Evolutionary conservation across 2,329 filamentous ascomycete genomes (phyloP).

Genomic region (Aspergillus piperis): DNA sequence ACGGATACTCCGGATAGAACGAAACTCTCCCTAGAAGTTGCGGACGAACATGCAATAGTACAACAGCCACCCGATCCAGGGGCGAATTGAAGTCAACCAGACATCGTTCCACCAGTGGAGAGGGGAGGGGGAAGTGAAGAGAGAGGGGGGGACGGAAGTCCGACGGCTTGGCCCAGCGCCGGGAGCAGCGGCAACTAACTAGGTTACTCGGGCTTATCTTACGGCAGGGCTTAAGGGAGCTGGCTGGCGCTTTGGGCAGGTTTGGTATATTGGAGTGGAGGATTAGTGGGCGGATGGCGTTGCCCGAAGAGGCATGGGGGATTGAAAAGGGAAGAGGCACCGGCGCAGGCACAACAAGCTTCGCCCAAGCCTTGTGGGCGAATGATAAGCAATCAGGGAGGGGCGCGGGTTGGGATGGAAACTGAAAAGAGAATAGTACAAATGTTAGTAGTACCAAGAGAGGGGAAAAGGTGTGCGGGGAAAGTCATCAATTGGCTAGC

Average conservation of each 20-base stretch:
- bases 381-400: constrained; percentile 5
- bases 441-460: not conserved
- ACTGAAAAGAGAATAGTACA: too few species aligned
- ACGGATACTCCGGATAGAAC: too few species aligned
- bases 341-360: constrained; percentile 9
- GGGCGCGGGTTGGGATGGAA: not conserved
- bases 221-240: not conserved
- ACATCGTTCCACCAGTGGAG: not conserved
- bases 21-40: too few species aligned
- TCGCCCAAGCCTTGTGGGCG: constrained; percentile 6
- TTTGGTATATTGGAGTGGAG: too few species aligned
- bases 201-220: not conserved
- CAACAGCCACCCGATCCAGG: not conserved
- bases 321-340: not conserved
- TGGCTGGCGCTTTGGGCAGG: too few species aligned
- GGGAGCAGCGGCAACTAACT: not conserved
- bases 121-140: not conserved
- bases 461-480: not conserved
- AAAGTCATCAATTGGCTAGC: not conserved
- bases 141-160: constrained; percentile 1
- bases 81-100: not conserved
- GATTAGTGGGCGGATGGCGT: not conserved
- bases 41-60: not conserved
- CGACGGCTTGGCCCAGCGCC: constrained; percentile 3
- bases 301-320: too few species aligned